Conservation (phyloP, 2,329 filamentous ascomycete genomes). For the Chaetomium olivaceum region DNA sequence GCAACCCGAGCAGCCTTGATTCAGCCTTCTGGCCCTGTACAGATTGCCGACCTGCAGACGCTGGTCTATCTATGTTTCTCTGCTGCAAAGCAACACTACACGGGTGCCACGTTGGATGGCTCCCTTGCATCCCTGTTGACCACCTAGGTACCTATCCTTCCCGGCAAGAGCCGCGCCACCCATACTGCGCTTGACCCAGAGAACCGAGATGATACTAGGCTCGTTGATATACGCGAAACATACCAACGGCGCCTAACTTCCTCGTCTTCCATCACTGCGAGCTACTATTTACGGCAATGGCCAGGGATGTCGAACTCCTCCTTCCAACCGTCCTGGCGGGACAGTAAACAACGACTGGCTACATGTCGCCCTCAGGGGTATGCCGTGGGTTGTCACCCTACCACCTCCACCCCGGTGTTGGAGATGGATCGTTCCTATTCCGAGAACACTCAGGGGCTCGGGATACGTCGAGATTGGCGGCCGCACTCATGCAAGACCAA, state of each 20-base stretch:
- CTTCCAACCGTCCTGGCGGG: background rate
- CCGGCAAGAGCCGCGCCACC: conserved; percentile 5
- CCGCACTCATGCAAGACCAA: background rate
- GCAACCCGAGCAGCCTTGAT: background rate
- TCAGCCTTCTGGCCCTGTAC: conserved; percentile 4
- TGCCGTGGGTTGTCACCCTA: background rate
- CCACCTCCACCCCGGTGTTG: too few relatives aligned
- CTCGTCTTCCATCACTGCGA: background rate
- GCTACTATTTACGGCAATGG: background rate
- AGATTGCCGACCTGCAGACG: background rate
- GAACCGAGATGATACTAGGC: background rate
- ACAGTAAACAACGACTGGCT: background rate
- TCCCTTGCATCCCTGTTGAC: background rate
- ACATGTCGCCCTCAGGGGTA: conserved; percentile 4
- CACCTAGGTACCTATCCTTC: background rate
- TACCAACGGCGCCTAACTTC: background rate
- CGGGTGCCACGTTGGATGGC: too few relatives aligned
- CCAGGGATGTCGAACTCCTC: background rate
- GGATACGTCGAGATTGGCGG: background rate
- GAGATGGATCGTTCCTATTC: background rate
- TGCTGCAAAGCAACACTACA: background rate
- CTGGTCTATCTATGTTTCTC: background rate
- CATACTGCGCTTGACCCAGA: background rate
- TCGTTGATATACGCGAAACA: background rate
- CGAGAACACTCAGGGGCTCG: background rate